Evolutionary conservation across 495 filamentous ascomycete species (phyloP).

Genomic region (Podospora appendiculata): DNA sequence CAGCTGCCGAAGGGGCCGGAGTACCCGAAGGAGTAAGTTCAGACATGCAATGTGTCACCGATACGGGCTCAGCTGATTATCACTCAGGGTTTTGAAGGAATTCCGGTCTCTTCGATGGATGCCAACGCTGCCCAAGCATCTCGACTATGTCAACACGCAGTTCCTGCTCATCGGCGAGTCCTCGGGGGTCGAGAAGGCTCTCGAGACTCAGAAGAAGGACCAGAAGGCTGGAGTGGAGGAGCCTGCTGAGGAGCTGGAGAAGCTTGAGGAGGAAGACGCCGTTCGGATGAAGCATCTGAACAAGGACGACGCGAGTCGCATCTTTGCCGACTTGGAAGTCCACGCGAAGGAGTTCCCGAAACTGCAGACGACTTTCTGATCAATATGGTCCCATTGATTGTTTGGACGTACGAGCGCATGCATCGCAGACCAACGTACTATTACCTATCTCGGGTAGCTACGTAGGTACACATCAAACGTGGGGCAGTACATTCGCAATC

Average conservation of each 20-base stretch:
- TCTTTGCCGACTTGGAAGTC: conserved; percentile 34
- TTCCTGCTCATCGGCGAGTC: conserved; percentile 76
- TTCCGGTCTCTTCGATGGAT: conserved; percentile 71
- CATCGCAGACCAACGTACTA: too few species aligned
- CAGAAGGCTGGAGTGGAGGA: conserved; percentile 48
- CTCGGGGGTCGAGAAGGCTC: conserved; percentile 54
- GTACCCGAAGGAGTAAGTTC: conserved; percentile 63
- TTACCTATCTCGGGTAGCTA: too few species aligned
- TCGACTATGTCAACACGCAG: conserved; percentile 74
- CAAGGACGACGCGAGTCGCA: conserved; percentile 29
- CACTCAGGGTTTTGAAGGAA: conserved; percentile 52
- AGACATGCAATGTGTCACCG: not conserved
- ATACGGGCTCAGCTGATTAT: too few species aligned
- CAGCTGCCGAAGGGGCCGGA: conserved; percentile 57
- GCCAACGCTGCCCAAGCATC: conserved; percentile 62
- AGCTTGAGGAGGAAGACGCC: conserved; percentile 35
- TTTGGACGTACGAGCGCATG: too few species aligned
- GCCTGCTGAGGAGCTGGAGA: conserved; percentile 44
- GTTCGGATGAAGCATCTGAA: conserved; percentile 28
- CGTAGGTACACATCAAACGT: too few species aligned
- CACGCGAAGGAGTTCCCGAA: conserved; percentile 32
- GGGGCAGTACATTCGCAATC: too few species aligned
- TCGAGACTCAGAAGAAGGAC: conserved; percentile 49
- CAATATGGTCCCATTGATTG: not conserved
- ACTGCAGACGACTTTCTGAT: conserved; percentile 32